A percentile compares a stretch with the other conserved stretches of the same genome.
These are phyloP conservation scores for Cryptococcus amylolentus DNA, from an alignment of 1,284 basidiomycete species.

Conservation along the genomic window DNA sequence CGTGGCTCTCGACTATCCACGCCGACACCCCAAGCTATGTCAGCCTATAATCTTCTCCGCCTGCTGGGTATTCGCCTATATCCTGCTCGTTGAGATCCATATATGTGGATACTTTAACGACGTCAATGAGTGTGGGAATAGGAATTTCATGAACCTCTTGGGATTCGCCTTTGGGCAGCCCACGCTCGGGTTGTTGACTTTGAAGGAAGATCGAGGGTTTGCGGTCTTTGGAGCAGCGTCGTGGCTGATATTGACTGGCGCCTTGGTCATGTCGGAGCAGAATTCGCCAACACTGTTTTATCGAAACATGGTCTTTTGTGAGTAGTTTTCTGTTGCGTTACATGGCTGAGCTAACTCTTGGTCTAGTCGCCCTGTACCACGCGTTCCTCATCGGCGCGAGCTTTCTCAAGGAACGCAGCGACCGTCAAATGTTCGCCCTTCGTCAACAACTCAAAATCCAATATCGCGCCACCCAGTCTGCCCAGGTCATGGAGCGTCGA, in stretches of 20 bases:
- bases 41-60: slow-evolving; percentile 39
- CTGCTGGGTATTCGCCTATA: slow-evolving; percentile 39
- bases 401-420: slow-evolving; percentile 52
- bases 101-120: slow-evolving; percentile 32
- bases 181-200: slow-evolving; percentile 70
- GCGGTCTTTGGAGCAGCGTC: slow-evolving; percentile 59
- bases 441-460: slow-evolving; percentile 72
- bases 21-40: slow-evolving; percentile 33
- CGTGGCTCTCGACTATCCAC: slow-evolving; percentile 38
- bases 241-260: slow-evolving; percentile 62
- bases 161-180: slow-evolving; percentile 60
- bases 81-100: slow-evolving; percentile 41
- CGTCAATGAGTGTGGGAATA: slow-evolving; percentile 23
- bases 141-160: slow-evolving; percentile 32
- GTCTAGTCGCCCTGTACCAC: slow-evolving; percentile 41
- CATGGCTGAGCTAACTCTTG: neutral
- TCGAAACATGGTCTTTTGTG: slow-evolving; percentile 42
- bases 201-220: slow-evolving; percentile 66
- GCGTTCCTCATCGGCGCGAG: slow-evolving; percentile 44
- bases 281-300: slow-evolving; percentile 52
- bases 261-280: slow-evolving; percentile 31
- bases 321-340: slow-evolving; percentile 9
- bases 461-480: slow-evolving; percentile 66
- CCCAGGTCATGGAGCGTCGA: slow-evolving; percentile 76
- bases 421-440: slow-evolving; percentile 61